Evolutionary conservation across 768 basidiomycete genomes (phyloP), one percentile per base, ranked within the genome.

Genomic region (Leccinum imitatum): DNA sequence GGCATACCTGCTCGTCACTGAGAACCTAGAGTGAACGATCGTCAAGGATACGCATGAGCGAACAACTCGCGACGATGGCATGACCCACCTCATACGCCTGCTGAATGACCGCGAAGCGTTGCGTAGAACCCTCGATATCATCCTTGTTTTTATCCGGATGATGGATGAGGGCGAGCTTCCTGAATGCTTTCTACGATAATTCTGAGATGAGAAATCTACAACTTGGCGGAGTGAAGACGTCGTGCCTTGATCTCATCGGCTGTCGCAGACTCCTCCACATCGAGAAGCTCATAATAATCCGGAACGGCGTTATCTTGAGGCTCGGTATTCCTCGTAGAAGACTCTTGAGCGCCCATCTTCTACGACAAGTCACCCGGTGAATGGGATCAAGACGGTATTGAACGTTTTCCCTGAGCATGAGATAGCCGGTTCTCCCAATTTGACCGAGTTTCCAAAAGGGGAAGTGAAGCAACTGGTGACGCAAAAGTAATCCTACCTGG

Each of bases 121-220:
- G 79, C 0, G 94, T 98, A 0, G 97, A 87, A 39, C 85, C 92
- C 63, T 96, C 93, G 4, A 90, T 73, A 67, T 96, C 87, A 62
- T 87, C 80, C 50, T 82, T 78, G 68, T 98, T 98, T 76, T 98
- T 91, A 71, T 94, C 92, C 2, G 92, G 92, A 70, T 94, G 90
- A 74, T 91, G 87, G 41, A 92, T 77, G 44, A 96, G 82, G 9
- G 95, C 95, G 14, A 94, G 82, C 68, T 82, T 86, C 59, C 95
- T 82, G 73, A 95, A 96, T 17, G 95, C 85, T 71, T 83, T 83
- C 92, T 95, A 61, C 47, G 41, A 50, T 61, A 27, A 54, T 56
- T 21, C 5, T 46, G 19, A 46, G 15, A 19, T 63, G 56, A 63
- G 57, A 54, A 57, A 35, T 27, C 13, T 53, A 39, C 17, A 41